A percentile compares a stretch with the other conserved stretches of the same genome.
These are phyloP conservation scores for Globisporangium recalcitrans DNA, from an alignment of 352 stramenopile species.

Conservation along the genomic window DNA sequence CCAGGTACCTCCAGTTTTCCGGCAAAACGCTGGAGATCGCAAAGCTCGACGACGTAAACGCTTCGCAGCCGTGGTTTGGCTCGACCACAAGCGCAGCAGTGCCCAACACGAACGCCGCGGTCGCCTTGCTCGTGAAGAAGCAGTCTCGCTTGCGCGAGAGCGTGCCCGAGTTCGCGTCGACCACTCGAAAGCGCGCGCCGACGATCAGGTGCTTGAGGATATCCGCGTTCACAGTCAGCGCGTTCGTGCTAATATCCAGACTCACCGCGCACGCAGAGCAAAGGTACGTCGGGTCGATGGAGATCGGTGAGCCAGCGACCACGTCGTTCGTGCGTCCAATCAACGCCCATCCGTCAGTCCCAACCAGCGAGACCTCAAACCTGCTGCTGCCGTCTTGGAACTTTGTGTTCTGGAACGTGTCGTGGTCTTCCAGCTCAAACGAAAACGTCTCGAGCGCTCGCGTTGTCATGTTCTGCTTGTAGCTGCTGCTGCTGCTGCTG, in stretches of 20 bases:
- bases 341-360: conserved; percentile 78
- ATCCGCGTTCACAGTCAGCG: conserved; percentile 52
- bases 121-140: conserved; percentile 59
- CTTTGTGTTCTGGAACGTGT: conserved; percentile 75
- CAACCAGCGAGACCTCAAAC: conserved; percentile 84
- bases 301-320: conserved; percentile 26
- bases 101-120: conserved; percentile 24
- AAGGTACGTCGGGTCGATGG: conserved; percentile 42
- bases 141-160: conserved; percentile 50
- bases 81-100: conserved; percentile 40
- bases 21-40: conserved; percentile 54
- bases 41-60: conserved; percentile 35
- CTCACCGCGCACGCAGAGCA: conserved; percentile 52
- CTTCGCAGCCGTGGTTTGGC: conserved; percentile 45
- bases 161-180: conserved; percentile 55
- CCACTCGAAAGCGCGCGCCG: conserved; percentile 56
- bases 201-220: conserved; percentile 48
- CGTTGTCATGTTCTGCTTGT: conserved; percentile 19
- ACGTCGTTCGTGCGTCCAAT: conserved; percentile 86
- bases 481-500: conserved; percentile 26
- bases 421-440: conserved; percentile 81
- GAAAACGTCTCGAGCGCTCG: conserved; percentile 40
- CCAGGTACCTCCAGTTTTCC: conserved; percentile 60
- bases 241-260: conserved; percentile 37
- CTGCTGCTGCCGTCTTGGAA: conserved; percentile 78